Base-by-base conservation (phyloP, 129 eudicot genomes). In the Sambucus nigra region DNA sequence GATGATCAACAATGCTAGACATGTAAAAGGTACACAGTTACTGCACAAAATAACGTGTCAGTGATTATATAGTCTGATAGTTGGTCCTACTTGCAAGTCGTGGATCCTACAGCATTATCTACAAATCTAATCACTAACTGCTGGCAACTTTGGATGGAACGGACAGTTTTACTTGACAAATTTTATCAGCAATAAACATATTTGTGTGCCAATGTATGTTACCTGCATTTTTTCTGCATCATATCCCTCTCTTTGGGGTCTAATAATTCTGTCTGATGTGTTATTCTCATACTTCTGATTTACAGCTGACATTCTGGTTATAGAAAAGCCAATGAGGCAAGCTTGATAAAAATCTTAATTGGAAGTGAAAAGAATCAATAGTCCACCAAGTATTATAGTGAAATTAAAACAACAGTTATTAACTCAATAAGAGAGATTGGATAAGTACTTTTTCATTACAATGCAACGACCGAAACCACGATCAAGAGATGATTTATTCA, bases 381-480 rank as follows among this genome's bases (percentile, higher is more conserved):
- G 16, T 45, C 22, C 19, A 18, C 4, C 23, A 45, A 19, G n/a
- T n/a, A n/a, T n/a, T 40, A 7, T 11, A 31, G 39, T n/a, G 47
- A 28, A 16, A 15, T 31, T 7, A 51, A 57, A 49, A n/a, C 8
- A 45, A 41, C 35, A 44, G 57, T 21, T 21, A 17, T 39, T 9
- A 18, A 38, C 20, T 42, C 12, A 13, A 15, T 4, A 45, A 44
- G 12, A 31, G 5, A n/a, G 14, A 22, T 55, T 20, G 5, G 25
- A 21, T 23, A 49, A 12, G 50, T 85, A 92, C 95, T 75, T 92
- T 68, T 92, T 92, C 84, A 86, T 76, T 32, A 92, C 95, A 56
- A 92, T 92, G 72, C 99, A 92, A 29, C 96, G 99, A 52, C 99
- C 99, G 68, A 92, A 92, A 47, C 99, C 99, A 64, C 95, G 95